Evolutionary conservation across 331 rosid genomes (phyloP).

Genomic region (Telfairia occidentalis): DNA sequence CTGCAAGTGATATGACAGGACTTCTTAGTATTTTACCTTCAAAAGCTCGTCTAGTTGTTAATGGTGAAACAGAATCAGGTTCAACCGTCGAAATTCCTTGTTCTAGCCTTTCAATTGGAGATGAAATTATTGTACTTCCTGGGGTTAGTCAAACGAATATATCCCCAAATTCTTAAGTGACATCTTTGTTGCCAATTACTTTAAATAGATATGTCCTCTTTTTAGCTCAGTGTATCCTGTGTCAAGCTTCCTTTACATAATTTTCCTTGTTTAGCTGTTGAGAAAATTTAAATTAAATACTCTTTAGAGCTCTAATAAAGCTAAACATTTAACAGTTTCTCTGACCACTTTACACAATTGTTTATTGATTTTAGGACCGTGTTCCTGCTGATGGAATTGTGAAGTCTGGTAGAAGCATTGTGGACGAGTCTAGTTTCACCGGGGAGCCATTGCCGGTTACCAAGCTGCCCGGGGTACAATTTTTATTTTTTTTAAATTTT

Average conservation of each 20-base stretch:
- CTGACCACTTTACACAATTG: background rate
- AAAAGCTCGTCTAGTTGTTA: slow-evolving; percentile 84
- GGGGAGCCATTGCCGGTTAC: slow-evolving; percentile 95
- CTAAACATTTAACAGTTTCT: background rate
- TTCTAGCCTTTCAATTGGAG: slow-evolving; percentile 75
- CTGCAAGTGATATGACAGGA: slow-evolving; percentile 96
- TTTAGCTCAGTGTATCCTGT: background rate
- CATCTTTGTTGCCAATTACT: background rate
- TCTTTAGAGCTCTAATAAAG: background rate
- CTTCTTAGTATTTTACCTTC: slow-evolving; percentile 81
- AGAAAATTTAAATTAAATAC: background rate
- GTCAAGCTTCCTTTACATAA: background rate
- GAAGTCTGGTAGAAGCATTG: slow-evolving; percentile 82
- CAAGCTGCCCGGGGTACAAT: slow-evolving; percentile 80
- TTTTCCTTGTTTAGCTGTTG: background rate
- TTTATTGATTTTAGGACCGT: slow-evolving; percentile 50
- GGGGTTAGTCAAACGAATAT: slow-evolving; percentile 53
- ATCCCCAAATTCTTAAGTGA: background rate
- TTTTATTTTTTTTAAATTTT: too few species aligned
- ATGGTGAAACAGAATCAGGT: slow-evolving; percentile 30
- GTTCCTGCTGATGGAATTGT: slow-evolving; percentile 96
- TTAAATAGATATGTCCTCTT: background rate
- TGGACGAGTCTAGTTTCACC: slow-evolving; percentile 91
- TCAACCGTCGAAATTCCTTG: slow-evolving; percentile 83
- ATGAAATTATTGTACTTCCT: slow-evolving; percentile 70